phyloP scores from a whole-genome alignment of 2,329 filamentous ascomycete species.

The Aureobasidium leucospermi region DNA sequence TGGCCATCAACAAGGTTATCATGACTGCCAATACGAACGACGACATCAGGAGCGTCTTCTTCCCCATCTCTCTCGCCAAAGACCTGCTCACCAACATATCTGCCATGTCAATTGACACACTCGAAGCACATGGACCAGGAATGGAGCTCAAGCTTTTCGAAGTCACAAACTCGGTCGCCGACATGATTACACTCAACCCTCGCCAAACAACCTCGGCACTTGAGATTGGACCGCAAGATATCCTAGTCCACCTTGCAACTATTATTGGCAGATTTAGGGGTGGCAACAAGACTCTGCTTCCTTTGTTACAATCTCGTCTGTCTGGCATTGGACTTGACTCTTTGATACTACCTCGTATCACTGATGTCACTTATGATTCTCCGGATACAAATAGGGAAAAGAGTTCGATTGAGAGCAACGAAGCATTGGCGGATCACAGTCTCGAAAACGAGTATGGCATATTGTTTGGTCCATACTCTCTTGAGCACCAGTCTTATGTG shows the following conservation, averaged over 20 bases:
- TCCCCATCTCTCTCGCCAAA: not conserved
- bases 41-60: slow-evolving; percentile 6
- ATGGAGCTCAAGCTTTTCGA: slow-evolving; percentile 7
- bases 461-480: no score
- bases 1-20: slow-evolving; percentile 15
- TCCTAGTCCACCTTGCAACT: not conserved
- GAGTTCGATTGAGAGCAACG: not conserved
- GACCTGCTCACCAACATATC: not conserved
- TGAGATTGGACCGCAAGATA: not conserved
- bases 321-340: not conserved
- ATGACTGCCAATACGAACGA: slow-evolving; percentile 3
- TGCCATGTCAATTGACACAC: not conserved
- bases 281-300: not conserved
- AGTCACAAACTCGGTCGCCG: slow-evolving; percentile 3
- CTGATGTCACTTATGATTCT: slow-evolving; percentile 4
- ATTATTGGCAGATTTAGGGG: slow-evolving; percentile 2
- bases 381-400: not conserved
- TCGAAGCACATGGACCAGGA: not conserved
- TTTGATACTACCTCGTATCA: not conserved
- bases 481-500: no score
- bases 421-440: not conserved
- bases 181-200: not conserved
- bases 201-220: not conserved
- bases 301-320: not conserved
- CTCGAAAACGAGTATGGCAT: not conserved